These are phyloP conservation scores for Boletellus sp. DNA, from an alignment of 768 basidiomycete species.

Conservation along the genomic window DNA sequence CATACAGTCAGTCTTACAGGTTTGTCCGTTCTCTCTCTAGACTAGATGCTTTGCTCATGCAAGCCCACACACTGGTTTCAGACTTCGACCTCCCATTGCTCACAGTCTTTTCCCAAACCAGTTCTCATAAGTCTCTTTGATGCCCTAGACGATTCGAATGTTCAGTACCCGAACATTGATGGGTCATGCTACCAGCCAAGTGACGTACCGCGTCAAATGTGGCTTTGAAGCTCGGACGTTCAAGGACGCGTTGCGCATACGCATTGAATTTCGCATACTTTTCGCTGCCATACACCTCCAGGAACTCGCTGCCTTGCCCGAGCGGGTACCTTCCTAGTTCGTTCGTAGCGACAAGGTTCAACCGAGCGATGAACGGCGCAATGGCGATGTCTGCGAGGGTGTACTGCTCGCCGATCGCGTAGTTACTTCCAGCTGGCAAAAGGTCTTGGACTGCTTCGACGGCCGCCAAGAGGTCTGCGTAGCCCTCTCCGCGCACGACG, in stretches of 20 bases:
- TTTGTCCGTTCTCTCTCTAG: no score
- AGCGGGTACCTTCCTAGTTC: conserved; percentile 49
- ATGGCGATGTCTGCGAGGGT: conserved; percentile 61
- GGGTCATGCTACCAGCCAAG: no score
- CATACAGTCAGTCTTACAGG: no score
- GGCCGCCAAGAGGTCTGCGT: conserved; percentile 38
- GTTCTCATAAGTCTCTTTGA: conserved; percentile 1
- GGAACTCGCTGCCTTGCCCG: conserved; percentile 45
- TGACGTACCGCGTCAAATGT: conserved; percentile 53
- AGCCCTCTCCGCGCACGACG: conserved; percentile 37
- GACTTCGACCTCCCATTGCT: not conserved
- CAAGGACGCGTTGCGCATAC: conserved; percentile 47
- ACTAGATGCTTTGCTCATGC: no score
- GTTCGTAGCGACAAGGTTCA: conserved; percentile 41
- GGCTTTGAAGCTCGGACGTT: conserved; percentile 49
- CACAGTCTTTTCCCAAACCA: conserved; percentile 4
- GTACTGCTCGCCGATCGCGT: conserved; percentile 28
- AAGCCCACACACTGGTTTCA: no score
- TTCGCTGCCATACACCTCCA: conserved; percentile 35
- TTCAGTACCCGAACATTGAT: not conserved
- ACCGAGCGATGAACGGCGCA: conserved; percentile 55
- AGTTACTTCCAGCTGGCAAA: conserved; percentile 42
- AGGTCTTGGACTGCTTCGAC: conserved; percentile 49
- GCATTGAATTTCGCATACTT: conserved; percentile 49
- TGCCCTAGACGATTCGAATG: conserved; percentile 4